Evolutionary conservation across 1,139 yeast species (phyloP).

Genomic region (Geotrichum klebahnii): DNA sequence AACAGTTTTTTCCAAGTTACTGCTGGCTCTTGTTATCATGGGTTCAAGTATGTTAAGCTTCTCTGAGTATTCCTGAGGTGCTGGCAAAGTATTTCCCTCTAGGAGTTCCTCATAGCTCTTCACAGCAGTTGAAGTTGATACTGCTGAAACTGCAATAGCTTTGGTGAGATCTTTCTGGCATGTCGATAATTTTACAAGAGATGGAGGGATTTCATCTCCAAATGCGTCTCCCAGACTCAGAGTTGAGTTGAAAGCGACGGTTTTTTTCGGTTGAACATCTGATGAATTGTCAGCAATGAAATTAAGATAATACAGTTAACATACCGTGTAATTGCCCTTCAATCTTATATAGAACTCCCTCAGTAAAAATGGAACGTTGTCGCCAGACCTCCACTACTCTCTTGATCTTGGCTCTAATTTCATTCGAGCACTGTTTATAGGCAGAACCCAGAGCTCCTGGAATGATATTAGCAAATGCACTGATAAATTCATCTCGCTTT

Average conservation of each 20-base stretch:
- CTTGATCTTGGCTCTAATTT: constrained; percentile 52
- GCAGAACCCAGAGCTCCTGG: constrained; percentile 40
- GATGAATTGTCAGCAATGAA: constrained; percentile 1
- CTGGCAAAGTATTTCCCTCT: constrained; percentile 49
- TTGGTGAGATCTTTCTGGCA: constrained; percentile 41
- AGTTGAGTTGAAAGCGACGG: constrained; percentile 7
- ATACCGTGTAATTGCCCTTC: constrained; percentile 36
- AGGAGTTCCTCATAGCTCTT: constrained; percentile 29
- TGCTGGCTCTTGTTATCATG: constrained; percentile 20
- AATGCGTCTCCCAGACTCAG: constrained; percentile 26
- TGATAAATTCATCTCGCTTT: constrained; percentile 55
- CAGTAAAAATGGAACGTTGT: constrained; percentile 57
- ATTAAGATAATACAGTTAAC: neutral
- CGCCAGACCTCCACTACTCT: constrained; percentile 73
- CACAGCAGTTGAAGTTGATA: constrained; percentile 22
- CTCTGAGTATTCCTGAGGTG: constrained; percentile 49
- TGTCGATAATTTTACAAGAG: constrained; percentile 46
- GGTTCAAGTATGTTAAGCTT: constrained; percentile 37
- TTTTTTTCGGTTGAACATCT: constrained; percentile 8
- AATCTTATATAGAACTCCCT: constrained; percentile 46
- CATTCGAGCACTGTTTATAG: constrained; percentile 34
- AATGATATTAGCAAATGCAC: constrained; percentile 52
- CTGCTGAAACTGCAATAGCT: constrained; percentile 21
- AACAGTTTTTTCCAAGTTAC: constrained; percentile 41
- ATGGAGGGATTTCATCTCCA: constrained; percentile 41